Base-by-base conservation (phyloP, 495 filamentous ascomycete species). In the Pseudevernia furfuracea region DNA sequence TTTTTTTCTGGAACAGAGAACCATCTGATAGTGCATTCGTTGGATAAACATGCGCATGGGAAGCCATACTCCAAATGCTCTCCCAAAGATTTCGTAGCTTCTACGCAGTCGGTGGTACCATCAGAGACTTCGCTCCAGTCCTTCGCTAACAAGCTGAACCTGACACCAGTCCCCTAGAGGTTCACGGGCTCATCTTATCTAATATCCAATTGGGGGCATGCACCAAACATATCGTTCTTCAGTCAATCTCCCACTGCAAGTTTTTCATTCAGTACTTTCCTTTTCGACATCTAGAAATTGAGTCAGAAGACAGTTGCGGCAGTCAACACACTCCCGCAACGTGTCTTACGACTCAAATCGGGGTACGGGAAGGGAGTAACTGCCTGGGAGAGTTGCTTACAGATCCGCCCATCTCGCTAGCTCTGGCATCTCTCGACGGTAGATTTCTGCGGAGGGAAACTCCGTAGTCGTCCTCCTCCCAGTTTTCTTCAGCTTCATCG, bases 381-480 rank as follows among this genome's bases (percentile, higher is more conserved):
- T 6, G 52, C 17, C 28, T 34, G 30, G 4, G 30, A 5, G 25
- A 34, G 52, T n/a, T 55, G 10, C 52, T 55, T 17, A 55, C 52
- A 49, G 66, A 70, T 64, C 59, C 71, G 68, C 60, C 58, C 68
- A 15, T 23, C 4, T 68, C 71, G 69, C 67, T 67, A 66, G 62
- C 70, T 70, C 43, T 69, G 63, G 52, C 67, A 60, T 25, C 62
- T 68, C 44, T 71, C 66, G 62, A 71, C 67, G 71, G 57, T 67
- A 52, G 65, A 57, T 48, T 66, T 43, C 43, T 57, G 41, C 61
- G 39, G 25, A 64, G 56, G 19, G 56, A 52, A 49, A 65, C 21
- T 0, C 70, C 70, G 65, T 71, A 71, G 43, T 71, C 69, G 25
- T 71, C 70, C 48, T 71, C 69, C 28, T 67, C 67, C 60, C 61